phyloP scores from a whole-genome alignment of 495 filamentous ascomycete species.

The Trichoderma erinaceum region DNA sequence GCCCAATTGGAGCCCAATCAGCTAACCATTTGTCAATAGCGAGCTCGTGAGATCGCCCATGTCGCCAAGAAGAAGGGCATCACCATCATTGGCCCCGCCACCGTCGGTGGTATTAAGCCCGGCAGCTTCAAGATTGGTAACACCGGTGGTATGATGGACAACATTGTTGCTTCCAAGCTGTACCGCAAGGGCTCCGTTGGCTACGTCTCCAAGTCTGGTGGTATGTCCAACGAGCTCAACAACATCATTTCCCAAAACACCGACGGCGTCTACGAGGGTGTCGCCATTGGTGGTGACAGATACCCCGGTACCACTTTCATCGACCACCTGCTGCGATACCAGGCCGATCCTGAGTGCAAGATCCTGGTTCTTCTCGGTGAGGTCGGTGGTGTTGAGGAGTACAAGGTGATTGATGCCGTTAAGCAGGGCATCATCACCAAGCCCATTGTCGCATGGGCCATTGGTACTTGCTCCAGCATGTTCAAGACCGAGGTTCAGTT shows the following conservation, averaged over 20 bases:
- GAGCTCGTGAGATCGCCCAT: constrained; percentile 94
- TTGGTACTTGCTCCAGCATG: constrained; percentile 98
- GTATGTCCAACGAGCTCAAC: constrained; percentile 99
- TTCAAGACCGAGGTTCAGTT: constrained; percentile 99
- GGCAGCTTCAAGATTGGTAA: constrained; percentile 99
- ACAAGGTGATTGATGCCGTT: constrained; percentile 97
- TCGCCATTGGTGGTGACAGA: constrained; percentile 97
- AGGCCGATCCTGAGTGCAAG: constrained; percentile 94
- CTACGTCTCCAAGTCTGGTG: constrained; percentile 99
- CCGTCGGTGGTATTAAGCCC: constrained; percentile 98
- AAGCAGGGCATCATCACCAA: constrained; percentile 92
- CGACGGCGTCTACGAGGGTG: constrained; percentile 97
- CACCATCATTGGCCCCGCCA: constrained; percentile 97
- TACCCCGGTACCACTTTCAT: constrained; percentile 99
- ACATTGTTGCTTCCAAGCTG: constrained; percentile 99
- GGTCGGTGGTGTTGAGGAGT: constrained; percentile 98
- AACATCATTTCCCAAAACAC: constrained; percentile 96
- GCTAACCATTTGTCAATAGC: constrained; percentile 41
- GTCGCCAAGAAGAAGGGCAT: constrained; percentile 96
- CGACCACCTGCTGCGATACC: constrained; percentile 92
- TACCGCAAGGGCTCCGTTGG: constrained; percentile 98
- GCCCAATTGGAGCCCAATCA: not conserved
- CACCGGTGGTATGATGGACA: constrained; percentile 99
- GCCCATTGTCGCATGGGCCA: constrained; percentile 98
- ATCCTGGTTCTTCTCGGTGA: constrained; percentile 93